Conservation (phyloP, 306 rosid genomes). For the Cucumis melo region DNA sequence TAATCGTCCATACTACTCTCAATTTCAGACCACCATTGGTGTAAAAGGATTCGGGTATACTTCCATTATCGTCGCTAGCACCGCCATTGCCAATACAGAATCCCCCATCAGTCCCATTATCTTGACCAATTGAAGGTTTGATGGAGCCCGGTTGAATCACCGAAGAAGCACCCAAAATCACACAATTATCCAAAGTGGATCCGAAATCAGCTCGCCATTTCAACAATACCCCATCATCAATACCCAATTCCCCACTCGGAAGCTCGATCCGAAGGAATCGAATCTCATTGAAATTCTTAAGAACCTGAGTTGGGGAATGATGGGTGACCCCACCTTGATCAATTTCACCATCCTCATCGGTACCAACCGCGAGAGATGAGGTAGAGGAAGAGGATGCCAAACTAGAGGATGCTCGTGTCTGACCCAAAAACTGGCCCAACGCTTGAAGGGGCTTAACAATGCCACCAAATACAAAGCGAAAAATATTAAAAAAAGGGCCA, state of each 20-base stretch:
- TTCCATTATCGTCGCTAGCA: conserved; percentile 56
- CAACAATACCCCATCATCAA: conserved; percentile 84
- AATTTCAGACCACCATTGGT: conserved; percentile 81
- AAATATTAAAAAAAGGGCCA: conserved; percentile 50
- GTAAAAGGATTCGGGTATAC: conserved; percentile 92
- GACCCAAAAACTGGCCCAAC: conserved; percentile 61
- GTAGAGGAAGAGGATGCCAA: conserved; percentile 13
- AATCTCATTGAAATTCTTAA: conserved; percentile 87
- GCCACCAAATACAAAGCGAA: conserved; percentile 59
- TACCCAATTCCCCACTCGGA: conserved; percentile 85
- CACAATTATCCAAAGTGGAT: conserved; percentile 83
- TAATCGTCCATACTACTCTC: conserved; percentile 93
- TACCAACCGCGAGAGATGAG: conserved; percentile 48
- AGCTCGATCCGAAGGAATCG: conserved; percentile 88
- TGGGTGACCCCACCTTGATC: conserved; percentile 78
- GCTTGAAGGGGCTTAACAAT: conserved; percentile 83
- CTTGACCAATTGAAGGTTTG: conserved; percentile 15
- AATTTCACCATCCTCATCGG: conserved; percentile 27
- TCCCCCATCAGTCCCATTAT: conserved; percentile 14
- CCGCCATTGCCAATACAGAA: conserved; percentile 2
- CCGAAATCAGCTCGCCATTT: conserved; percentile 97
- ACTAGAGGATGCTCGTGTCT: conserved; percentile 22
- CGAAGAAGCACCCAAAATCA: conserved; percentile 81
- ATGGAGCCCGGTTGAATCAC: conserved; percentile 23
- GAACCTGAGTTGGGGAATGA: conserved; percentile 91